Evolutionary conservation across 2,329 filamentous ascomycete species (phyloP).

Genomic region (Botrytis deweyae): DNA sequence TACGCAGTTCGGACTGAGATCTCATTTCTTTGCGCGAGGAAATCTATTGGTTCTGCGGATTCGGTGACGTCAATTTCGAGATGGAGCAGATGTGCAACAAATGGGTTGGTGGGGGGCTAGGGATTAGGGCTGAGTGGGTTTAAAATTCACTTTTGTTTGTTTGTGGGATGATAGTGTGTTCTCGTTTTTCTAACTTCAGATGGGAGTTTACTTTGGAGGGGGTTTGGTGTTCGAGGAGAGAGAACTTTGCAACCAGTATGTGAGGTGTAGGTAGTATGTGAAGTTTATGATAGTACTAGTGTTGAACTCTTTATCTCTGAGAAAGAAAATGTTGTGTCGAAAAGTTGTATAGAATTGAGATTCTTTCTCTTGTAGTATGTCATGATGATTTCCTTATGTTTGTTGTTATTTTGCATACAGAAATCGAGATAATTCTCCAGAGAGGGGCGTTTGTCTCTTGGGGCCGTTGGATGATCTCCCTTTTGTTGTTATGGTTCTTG

Average conservation of each 20-base stretch:
- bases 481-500: background rate
- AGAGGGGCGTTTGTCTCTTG: background rate
- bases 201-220: background rate
- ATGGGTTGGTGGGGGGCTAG: background rate
- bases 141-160: background rate
- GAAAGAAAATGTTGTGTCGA: background rate
- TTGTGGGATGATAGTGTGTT: background rate
- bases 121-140: background rate
- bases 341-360: background rate
- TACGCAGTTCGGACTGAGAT: too few species aligned
- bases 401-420: background rate
- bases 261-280: background rate
- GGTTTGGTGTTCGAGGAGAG: background rate
- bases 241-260: background rate
- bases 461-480: background rate
- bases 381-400: background rate
- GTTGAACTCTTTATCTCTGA: background rate
- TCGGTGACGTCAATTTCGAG: background rate
- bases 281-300: accelerated
- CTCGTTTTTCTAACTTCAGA: background rate
- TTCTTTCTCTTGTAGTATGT: accelerated
- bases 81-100: background rate
- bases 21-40: background rate
- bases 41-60: background rate
- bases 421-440: background rate